These are phyloP conservation scores for Eutrema japonicum DNA, from an alignment of 345 rosid species.

Conservation along the genomic window DNA sequence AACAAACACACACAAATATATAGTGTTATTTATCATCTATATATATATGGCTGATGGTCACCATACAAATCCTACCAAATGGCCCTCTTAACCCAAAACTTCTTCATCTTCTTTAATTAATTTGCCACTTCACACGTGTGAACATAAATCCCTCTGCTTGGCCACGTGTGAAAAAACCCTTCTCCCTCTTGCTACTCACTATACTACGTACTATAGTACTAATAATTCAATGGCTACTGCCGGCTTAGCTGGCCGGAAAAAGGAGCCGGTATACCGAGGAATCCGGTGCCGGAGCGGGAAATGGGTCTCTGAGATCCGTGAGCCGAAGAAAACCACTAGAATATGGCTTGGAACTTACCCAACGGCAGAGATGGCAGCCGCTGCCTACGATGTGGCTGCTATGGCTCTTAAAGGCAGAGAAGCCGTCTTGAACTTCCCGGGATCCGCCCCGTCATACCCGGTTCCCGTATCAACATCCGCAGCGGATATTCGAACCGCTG, in stretches of 20 bases:
- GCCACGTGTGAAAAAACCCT: conserved; percentile 42
- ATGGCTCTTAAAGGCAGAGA: conserved; percentile 73
- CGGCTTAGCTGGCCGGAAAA: conserved; percentile 44
- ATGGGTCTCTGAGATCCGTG: conserved; percentile 96
- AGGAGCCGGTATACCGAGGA: conserved; percentile 63
- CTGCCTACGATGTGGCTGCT: conserved; percentile 89
- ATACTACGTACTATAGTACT: background rate
- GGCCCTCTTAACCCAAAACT: conserved; percentile 29
- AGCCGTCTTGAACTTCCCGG: conserved; percentile 75
- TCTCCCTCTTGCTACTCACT: conserved; percentile 12
- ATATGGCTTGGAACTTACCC: conserved; percentile 95
- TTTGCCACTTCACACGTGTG: conserved; percentile 29
- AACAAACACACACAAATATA: background rate
- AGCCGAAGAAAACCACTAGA: conserved; percentile 80
- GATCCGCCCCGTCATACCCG: conserved; percentile 53
- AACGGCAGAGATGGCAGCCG: conserved; percentile 84
- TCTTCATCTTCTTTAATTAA: conserved; percentile 8
- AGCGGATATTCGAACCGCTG: conserved; percentile 69
- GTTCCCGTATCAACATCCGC: conserved; percentile 66
- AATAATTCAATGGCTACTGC: conserved; percentile 27
- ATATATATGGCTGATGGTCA: conserved; percentile 40
- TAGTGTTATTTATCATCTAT: conserved; percentile 15
- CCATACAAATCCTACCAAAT: conserved; percentile 43
- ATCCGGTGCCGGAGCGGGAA: conserved; percentile 78
- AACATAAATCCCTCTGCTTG: conserved; percentile 12